Evolutionary conservation across 345 rosid genomes (phyloP).

Genomic region (Boechera retrofracta): DNA sequence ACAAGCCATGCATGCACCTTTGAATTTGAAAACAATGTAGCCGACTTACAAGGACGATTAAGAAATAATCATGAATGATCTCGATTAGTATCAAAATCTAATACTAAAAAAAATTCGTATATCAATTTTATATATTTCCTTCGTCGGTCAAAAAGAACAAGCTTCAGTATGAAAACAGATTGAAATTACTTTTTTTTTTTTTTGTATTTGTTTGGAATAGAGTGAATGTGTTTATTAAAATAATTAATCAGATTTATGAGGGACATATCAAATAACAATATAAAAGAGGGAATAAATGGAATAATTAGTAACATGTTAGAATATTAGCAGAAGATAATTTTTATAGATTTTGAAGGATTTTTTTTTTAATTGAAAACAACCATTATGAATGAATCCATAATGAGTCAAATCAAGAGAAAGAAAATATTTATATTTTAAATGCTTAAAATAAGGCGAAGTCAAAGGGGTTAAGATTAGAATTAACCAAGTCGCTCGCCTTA

Average conservation of each 20-base stretch:
- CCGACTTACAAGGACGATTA: background rate
- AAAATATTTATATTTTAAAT: background rate
- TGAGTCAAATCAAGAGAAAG: too few species aligned
- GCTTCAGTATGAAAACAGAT: background rate
- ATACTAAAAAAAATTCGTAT: background rate
- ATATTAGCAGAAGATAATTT: background rate
- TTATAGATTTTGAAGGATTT: background rate
- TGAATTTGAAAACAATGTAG: slow-evolving; percentile 4
- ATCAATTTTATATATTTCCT: background rate
- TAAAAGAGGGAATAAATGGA: background rate
- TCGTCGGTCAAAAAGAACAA: background rate
- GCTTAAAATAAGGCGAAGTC: slow-evolving; percentile 24
- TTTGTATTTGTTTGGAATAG: background rate
- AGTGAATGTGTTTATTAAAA: slow-evolving; percentile 22
- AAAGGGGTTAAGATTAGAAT: slow-evolving; percentile 23
- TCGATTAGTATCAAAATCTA: background rate
- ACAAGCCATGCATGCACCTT: background rate
- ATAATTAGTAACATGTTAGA: background rate
- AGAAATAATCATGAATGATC: slow-evolving; percentile 8
- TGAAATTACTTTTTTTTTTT: background rate
- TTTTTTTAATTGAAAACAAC: background rate
- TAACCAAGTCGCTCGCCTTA: background rate
- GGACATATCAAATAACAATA: background rate
- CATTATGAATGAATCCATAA: background rate
- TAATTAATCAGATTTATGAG: background rate